Evolutionary conservation across 139 green algal genomes (phyloP).

Genomic region (Chlamydomonas schloesseri): DNA sequence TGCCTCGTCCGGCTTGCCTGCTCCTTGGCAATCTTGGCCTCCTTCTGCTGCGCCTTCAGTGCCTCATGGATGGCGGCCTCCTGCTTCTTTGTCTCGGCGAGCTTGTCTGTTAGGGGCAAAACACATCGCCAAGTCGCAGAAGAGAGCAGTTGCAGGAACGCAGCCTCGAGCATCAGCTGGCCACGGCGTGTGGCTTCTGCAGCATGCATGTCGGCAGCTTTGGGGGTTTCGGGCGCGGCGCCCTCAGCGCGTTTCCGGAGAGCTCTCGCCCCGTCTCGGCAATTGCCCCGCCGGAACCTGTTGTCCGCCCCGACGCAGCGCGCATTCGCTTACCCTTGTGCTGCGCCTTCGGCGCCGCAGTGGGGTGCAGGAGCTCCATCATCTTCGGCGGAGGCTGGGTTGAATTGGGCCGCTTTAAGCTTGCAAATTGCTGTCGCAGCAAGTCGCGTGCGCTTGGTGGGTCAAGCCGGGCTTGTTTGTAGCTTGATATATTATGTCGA

Average conservation of each 20-base stretch:
- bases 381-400: neutral
- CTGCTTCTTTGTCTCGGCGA: conserved; percentile 44
- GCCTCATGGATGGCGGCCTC: conserved; percentile 15
- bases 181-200: too few species aligned
- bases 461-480: too few species aligned
- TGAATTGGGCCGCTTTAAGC: too few species aligned
- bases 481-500: too few species aligned
- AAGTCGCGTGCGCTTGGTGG: too few species aligned
- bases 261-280: neutral
- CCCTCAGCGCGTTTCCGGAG: too few species aligned
- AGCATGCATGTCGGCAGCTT: too few species aligned
- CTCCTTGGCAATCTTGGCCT: conserved; percentile 1
- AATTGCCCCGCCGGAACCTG: neutral
- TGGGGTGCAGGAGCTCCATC: conserved; percentile 1
- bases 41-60: conserved; percentile 12
- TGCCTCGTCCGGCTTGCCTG: neutral
- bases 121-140: too few species aligned
- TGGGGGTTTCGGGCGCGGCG: too few species aligned
- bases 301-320: neutral
- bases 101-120: conserved; percentile 27
- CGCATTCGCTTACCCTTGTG: conserved; percentile 26
- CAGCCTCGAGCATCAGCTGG: too few species aligned
- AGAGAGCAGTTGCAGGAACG: too few species aligned
- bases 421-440: too few species aligned
- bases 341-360: neutral